Evolutionary conservation across 2,329 filamentous ascomycete species (phyloP), one percentile per base, ranked within the genome.

Genomic region (Diaporthe helianthi): DNA sequence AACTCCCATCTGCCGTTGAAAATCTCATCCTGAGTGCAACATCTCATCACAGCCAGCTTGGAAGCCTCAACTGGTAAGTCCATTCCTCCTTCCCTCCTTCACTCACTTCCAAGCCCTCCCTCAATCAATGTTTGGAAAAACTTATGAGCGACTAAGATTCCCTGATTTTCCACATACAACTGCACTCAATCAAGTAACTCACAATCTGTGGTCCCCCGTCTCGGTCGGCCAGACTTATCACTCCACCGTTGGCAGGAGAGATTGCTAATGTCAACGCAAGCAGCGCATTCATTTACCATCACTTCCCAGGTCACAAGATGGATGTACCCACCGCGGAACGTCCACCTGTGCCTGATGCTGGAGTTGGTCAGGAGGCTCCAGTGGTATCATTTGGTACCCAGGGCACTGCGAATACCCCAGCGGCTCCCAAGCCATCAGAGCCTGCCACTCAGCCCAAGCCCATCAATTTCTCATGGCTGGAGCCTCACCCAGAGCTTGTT

Each of bases 401-500:
- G 22, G 24, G 9, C 24, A 46, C 52, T 33, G 26, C 47, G n/a
- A 19, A 47, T 8, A 31, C 46, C 38, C 63, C 46, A 24, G 17
- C 55, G 6, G 36, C 22, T 31, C 29, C 55, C 13, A 24, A 38
- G 12, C 33, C 38, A 46, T 7, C 44, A 12, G 22, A 36, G 22
- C 9, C 44, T 29, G 4, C 51, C 36, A 49, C 29, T 15, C 41
- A 46, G n/a, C 47, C 65, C 26, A 12, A 13, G 10, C 7, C 58
- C 33, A 22, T 17, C 38, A 52, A 5, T 22, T 72, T 72, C 65
- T 72, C 71, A 41, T 72, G 71, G 71, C 33, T 69, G 1, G 78
- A 87, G 55, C 84, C 86, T 1, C 87, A 89, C 72, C 82, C 86
- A 0, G 80, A 82, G 10, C 88, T 89, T 72, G 84, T 86, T 52